Conservation (phyloP, 2,329 filamentous ascomycete species). For the Cladosporium sp. region DNA sequence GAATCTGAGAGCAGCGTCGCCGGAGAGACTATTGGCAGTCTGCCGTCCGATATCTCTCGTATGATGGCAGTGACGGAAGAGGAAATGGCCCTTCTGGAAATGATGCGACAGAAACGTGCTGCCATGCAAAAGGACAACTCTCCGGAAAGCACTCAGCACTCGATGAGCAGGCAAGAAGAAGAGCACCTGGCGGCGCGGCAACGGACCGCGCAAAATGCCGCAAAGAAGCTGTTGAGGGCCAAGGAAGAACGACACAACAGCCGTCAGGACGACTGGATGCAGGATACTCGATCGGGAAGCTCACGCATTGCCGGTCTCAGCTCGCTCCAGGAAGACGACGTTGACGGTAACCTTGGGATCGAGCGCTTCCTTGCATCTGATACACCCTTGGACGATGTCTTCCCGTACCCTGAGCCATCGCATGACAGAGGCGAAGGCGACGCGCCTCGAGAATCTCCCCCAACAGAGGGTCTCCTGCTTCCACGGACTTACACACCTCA, state of each 20-base stretch:
- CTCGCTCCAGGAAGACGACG: slow-evolving; percentile 23
- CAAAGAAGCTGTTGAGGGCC: slow-evolving; percentile 18
- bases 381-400: slow-evolving; percentile 8
- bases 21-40: slow-evolving; percentile 12
- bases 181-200: slow-evolving; percentile 20
- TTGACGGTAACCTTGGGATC: slow-evolving; percentile 24
- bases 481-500: slow-evolving; percentile 9
- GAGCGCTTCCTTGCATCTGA: slow-evolving; percentile 23
- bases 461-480: slow-evolving; percentile 2
- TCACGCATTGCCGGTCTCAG: slow-evolving; percentile 20
- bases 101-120: slow-evolving; percentile 45
- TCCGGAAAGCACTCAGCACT: slow-evolving; percentile 32
- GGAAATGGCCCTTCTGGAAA: slow-evolving; percentile 43
- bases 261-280: slow-evolving; percentile 5
- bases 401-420: slow-evolving; percentile 3
- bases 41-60: slow-evolving; percentile 19
- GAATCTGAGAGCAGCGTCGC: slow-evolving; percentile 7
- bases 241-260: slow-evolving; percentile 13
- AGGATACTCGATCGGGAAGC: background rate
- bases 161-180: slow-evolving; percentile 28
- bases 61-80: slow-evolving; percentile 45
- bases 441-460: background rate
- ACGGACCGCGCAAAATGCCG: slow-evolving; percentile 19
- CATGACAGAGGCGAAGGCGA: background rate
- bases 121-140: slow-evolving; percentile 39